Base-by-base conservation (phyloP, 192 early-diverging fungal species). In the Gonapodya prolifera region DNA sequence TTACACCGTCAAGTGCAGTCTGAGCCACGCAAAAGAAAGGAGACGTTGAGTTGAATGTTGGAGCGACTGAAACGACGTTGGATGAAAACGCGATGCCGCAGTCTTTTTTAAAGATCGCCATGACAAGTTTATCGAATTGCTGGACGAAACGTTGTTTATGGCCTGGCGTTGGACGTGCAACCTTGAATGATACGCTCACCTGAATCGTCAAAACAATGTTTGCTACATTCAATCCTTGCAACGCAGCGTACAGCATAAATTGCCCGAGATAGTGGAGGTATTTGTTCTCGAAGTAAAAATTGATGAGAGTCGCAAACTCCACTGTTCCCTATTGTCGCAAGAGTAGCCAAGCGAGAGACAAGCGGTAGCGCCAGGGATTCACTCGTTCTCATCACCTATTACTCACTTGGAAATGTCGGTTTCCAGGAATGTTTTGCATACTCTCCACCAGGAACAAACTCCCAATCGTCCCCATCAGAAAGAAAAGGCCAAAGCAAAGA, bases 361-460 rank as follows among this genome's bases (percentile, higher is more conserved):
- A 8, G 8, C 8, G 23, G 8, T 61, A 61, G 45, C 45, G 23
- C 45, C 8, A 61, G 45, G 23, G 23, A 8, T 61, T 61, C 23
- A 61, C 23, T 23, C 45, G 45, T 61, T 8, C 8, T 61, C 23
- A 23, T 61, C 8, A 61, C 23, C 8, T 74, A 29, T 23, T 1
- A 81, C 69, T 18, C 32, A 82, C 75, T 77, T 86, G 83, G 45
- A 89, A 89, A 75, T 86, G 80, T 34, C 81, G 80, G 73, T 89
- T 89, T 74, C 87, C 87, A 0, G 87, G 87, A 69, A 89, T 83
- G 36, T 83, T 85, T 79, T 89, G 87, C 85, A 89, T 89, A 30
- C 83, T 84, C 77, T 89, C 87, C 76, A 89, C 83, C 36, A 88
- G 86, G 76, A 89, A 89, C 31, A 89, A 79, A 2, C 78, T 79